Conservation (phyloP, 1,284 basidiomycete species). For the Abortiporus biennis region DNA sequence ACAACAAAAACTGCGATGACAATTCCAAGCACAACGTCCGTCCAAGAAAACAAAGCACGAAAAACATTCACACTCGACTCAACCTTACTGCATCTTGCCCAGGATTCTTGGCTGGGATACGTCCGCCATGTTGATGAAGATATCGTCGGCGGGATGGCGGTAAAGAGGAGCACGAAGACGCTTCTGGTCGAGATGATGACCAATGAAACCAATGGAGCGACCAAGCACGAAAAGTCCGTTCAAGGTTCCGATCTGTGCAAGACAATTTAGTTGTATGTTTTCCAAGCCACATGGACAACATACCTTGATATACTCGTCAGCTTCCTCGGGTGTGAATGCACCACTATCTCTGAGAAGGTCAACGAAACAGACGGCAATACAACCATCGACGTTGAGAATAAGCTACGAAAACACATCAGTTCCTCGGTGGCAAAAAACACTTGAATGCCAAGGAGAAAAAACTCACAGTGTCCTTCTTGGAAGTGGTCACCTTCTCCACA, state of each 20-base stretch:
- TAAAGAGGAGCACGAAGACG: slow-evolving; percentile 88
- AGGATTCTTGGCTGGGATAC: slow-evolving; percentile 72
- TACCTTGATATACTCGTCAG: slow-evolving; percentile 94
- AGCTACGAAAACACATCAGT: slow-evolving; percentile 34
- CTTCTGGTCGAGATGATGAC: slow-evolving; percentile 94
- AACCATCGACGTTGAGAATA: slow-evolving; percentile 95
- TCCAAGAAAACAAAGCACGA: too few relatives aligned
- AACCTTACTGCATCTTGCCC: slow-evolving; percentile 52
- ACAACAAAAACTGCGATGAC: too few relatives aligned
- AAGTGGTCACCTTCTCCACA: slow-evolving; percentile 95
- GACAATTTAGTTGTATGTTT: slow-evolving; percentile 3
- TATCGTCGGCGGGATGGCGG: slow-evolving; percentile 85
- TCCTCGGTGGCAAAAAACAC: slow-evolving; percentile 11
- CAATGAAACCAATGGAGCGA: slow-evolving; percentile 96
- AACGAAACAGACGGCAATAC: slow-evolving; percentile 97
- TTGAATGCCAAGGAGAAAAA: too few relatives aligned
- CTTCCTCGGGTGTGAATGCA: slow-evolving; percentile 94
- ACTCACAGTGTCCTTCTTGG: slow-evolving; percentile 93
- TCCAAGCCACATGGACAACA: slow-evolving; percentile 25
- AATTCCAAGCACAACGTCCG: too few relatives aligned
- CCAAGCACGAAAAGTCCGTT: slow-evolving; percentile 98
- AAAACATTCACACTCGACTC: too few relatives aligned
- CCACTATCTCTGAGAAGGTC: slow-evolving; percentile 91
- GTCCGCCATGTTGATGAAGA: slow-evolving; percentile 84
- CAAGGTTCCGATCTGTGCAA: slow-evolving; percentile 70